These are phyloP conservation scores for Graphilbum sp. DNA, from an alignment of 2,329 filamentous ascomycete species.

Conservation along the genomic window DNA sequence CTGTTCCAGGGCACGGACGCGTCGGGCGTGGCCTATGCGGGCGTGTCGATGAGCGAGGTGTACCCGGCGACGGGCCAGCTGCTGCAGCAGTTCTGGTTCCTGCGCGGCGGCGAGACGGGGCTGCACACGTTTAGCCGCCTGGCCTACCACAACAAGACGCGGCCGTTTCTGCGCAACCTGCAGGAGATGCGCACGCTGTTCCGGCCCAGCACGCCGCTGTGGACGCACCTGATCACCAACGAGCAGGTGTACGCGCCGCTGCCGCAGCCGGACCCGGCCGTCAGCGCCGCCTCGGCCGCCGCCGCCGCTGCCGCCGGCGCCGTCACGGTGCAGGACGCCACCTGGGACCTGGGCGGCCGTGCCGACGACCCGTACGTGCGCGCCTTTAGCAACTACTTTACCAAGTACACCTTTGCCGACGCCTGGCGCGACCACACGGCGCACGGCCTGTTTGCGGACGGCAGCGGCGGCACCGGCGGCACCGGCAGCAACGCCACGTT, in stretches of 20 bases:
- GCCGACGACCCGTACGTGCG: conserved; percentile 37
- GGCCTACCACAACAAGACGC: conserved; percentile 39
- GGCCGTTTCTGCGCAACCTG: conserved; percentile 37
- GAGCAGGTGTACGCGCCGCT: conserved; percentile 35
- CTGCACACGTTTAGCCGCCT: conserved; percentile 32
- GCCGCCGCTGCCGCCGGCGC: conserved; percentile 18
- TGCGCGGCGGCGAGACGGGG: conserved; percentile 28
- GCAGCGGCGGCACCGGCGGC: conserved; percentile 21
- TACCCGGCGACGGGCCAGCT: conserved; percentile 40
- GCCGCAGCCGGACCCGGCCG: conserved; percentile 25
- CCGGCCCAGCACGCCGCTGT: conserved; percentile 39
- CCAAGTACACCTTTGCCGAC: conserved; percentile 40
- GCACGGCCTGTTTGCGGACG: conserved; percentile 29
- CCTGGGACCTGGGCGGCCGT: conserved; percentile 41
- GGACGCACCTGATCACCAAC: conserved; percentile 46
- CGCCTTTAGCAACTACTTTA: conserved; percentile 44
- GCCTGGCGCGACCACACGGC: conserved; percentile 38
- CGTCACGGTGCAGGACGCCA: conserved; percentile 44
- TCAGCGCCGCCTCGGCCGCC: conserved; percentile 9
- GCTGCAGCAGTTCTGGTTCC: conserved; percentile 49
- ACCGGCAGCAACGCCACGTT: conserved; percentile 27
- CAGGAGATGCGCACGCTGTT: conserved; percentile 47
- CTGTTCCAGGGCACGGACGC: conserved; percentile 34
- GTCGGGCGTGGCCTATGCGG: conserved; percentile 34
- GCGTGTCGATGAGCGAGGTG: conserved; percentile 41